Base-by-base conservation (phyloP, 495 filamentous ascomycete genomes). In the Hypoxylon lenormandii region DNA sequence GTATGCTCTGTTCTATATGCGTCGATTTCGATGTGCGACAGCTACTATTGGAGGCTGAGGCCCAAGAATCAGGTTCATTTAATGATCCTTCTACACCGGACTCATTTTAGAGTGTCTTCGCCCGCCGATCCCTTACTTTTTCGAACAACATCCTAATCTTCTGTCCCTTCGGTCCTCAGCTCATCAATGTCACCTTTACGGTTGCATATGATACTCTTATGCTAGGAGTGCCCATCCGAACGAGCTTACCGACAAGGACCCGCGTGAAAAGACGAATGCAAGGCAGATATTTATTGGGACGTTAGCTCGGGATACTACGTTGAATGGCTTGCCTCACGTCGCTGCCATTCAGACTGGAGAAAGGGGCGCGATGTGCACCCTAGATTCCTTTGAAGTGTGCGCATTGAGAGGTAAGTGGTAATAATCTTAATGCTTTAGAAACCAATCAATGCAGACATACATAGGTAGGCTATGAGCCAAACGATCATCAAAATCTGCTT, bases 341-440 rank as follows among this genome's bases (percentile, higher is more conserved):
- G 58, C 57, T n/a, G 47, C 64, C 16, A 52, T 53, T 36, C 66
- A 71, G 48, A n/a, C 67, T 5, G 22, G 66, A 11, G 33, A 52
- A 51, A 51, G 28, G 33, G 58, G 66, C 10, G 47, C 23, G 3
- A 26, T 28, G 23, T 56, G 71, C 19, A 64, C 54, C 21, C 26
- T 73, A 2, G 60, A 57, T 11, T 67, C 52, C 8, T 73, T 73
- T 30, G 71, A 73, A 18, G 66, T 69, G n/a, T 73, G 69, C 53
- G 71, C 67, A 28, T 40, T 57, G 46, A 64, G 67, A 60, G 66
- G 71, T 69, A 55, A 68, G 57, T 15, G 12, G 22, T 12, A 45
- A 19, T 13, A 18, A 55, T 37, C 28, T 22, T 5, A 10, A 54
- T 46, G 23, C 3, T 28, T 30, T 13, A 45, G 28, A 33, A 33